Percentiles rank a stretch among this genome's conserved stretches.
Evolutionary conservation across 2,329 filamentous ascomycete species (phyloP).

Genomic region (Neonectria coccinea): DNA sequence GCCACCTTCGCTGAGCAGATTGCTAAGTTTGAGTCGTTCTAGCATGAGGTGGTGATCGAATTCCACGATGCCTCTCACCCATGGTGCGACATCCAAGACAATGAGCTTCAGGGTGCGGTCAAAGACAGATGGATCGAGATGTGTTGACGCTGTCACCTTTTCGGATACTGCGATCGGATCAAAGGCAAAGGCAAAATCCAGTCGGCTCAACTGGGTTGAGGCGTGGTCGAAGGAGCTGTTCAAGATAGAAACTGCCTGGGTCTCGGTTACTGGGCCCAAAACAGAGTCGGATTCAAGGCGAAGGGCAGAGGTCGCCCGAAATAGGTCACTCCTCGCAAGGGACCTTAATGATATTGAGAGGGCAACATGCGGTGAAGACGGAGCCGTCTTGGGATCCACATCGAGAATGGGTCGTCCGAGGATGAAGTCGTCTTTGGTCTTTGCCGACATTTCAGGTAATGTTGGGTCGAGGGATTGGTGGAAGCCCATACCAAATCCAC

Average conservation of each 20-base stretch:
- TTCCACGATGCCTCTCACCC: conserved; percentile 85
- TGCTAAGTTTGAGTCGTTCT: conserved; percentile 72
- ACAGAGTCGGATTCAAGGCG: conserved; percentile 6
- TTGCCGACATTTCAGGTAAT: conserved; percentile 64
- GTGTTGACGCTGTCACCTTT: conserved; percentile 51
- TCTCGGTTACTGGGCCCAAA: conserved; percentile 50
- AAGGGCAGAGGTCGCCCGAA: conserved; percentile 17
- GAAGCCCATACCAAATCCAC: conserved; percentile 57
- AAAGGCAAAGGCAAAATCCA: conserved; percentile 69
- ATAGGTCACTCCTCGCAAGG: conserved; percentile 43
- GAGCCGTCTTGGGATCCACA: conserved; percentile 51
- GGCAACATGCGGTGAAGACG: conserved; percentile 42
- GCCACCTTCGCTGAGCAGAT: conserved; percentile 70
- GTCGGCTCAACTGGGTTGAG: conserved; percentile 54
- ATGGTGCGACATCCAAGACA: conserved; percentile 85
- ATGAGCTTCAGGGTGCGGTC: conserved; percentile 77
- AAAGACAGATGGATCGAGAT: conserved; percentile 78
- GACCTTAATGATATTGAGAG: conserved; percentile 49
- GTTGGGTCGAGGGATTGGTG: conserved; percentile 72
- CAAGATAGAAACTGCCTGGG: conserved; percentile 51
- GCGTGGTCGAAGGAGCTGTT: conserved; percentile 50
- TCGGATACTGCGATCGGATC: conserved; percentile 68
- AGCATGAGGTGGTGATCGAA: conserved; percentile 79
- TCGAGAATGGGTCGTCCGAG: conserved; percentile 63
- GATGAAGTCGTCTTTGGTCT: conserved; percentile 63